Evolutionary conservation across 2,329 filamentous ascomycete genomes (phyloP).

Genomic region (Beauveria pseudobassiana): DNA sequence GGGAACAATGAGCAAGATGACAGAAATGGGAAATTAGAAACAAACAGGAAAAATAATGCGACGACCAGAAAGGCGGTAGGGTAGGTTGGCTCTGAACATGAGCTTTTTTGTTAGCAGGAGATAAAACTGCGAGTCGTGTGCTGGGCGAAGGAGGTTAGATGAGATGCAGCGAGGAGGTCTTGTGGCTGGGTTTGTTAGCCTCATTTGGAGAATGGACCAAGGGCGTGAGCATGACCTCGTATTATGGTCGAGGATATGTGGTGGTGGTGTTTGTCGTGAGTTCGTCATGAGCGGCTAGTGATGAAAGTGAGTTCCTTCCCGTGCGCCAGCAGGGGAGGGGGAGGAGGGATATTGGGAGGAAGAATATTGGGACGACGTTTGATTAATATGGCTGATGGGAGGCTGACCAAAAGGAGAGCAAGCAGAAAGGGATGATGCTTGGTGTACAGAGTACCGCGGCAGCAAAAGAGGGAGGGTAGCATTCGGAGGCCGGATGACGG

Average conservation of each 20-base stretch:
- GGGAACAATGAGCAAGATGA: neutral
- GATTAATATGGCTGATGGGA: neutral
- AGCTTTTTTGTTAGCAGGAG: neutral
- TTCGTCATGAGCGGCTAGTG: neutral
- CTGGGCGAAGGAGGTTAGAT: neutral
- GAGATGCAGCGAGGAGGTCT: neutral
- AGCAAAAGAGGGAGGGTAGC: neutral
- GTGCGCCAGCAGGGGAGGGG: neutral
- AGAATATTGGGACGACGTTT: neutral
- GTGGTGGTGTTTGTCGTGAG: neutral
- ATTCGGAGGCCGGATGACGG: constrained; percentile 10
- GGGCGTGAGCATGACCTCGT: constrained; percentile 7
- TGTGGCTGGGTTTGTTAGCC: neutral
- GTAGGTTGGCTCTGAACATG: too few relatives aligned
- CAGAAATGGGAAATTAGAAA: neutral
- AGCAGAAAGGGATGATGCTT: neutral
- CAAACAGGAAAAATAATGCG: neutral
- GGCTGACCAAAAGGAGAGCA: too few relatives aligned
- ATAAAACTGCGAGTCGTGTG: neutral
- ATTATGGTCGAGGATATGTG: neutral
- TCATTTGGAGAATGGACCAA: neutral
- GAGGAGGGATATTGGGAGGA: neutral
- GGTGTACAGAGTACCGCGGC: neutral
- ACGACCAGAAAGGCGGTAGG: neutral
- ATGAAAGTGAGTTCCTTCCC: neutral